Evolutionary conservation across 371 early-diverging fungal species (phyloP).

Genomic region (Mortierella sp.): DNA sequence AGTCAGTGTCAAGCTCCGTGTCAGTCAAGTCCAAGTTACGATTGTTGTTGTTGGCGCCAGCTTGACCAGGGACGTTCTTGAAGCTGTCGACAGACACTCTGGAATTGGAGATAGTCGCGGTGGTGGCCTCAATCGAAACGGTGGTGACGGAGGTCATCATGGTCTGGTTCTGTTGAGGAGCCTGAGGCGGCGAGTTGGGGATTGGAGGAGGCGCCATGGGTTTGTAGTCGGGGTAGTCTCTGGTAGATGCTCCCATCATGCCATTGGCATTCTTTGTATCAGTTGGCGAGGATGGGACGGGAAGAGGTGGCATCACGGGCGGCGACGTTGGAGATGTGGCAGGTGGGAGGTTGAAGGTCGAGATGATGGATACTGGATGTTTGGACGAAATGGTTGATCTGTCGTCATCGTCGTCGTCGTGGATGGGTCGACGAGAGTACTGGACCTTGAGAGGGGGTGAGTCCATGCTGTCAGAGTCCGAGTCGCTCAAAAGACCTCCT

Average conservation of each 20-base stretch:
- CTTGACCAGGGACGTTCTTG: conserved; percentile 45
- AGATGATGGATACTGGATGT: conserved; percentile 46
- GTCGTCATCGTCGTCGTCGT: conserved; percentile 26
- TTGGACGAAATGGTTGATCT: conserved; percentile 26
- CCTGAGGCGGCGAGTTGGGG: conserved; percentile 33
- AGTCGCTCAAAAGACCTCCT: conserved; percentile 19
- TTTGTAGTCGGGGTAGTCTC: conserved; percentile 15
- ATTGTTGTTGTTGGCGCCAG: background rate
- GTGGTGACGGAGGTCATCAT: conserved; percentile 41
- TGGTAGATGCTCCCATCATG: background rate
- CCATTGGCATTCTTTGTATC: background rate
- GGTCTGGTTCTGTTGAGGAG: conserved; percentile 16
- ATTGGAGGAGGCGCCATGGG: conserved; percentile 38
- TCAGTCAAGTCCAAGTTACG: conserved; percentile 1
- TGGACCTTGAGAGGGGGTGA: conserved; percentile 57
- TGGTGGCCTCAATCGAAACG: conserved; percentile 52
- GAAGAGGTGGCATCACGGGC: conserved; percentile 34
- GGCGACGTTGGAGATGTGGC: conserved; percentile 43
- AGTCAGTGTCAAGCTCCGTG: conserved; percentile 21
- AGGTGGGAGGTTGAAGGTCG: conserved; percentile 48
- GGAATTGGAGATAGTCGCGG: conserved; percentile 36
- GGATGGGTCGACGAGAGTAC: conserved; percentile 28
- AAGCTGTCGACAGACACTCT: conserved; percentile 53
- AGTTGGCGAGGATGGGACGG: background rate
- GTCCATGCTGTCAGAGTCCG: conserved; percentile 40